phyloP scores from a whole-genome alignment of 441 rosid species.

The Isatis lusitanica region DNA sequence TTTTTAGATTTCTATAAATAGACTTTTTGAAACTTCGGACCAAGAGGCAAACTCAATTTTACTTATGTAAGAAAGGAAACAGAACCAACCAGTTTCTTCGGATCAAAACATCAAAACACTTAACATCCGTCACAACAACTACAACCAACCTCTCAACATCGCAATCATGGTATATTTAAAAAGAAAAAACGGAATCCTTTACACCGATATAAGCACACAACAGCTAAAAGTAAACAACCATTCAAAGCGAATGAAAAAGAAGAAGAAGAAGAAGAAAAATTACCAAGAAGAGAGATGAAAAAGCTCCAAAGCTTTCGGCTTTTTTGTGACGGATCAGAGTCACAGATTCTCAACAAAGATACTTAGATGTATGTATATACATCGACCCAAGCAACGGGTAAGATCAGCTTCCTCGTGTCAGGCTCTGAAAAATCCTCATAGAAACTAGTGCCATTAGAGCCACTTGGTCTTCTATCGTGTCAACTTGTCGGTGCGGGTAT shows the following conservation, averaged over 20 bases:
- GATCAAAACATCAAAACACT: constrained; percentile 11
- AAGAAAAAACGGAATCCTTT: no score
- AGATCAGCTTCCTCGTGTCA: constrained; percentile 25
- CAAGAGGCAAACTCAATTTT: no score
- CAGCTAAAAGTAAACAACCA: no score
- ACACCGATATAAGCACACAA: no score
- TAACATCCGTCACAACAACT: not conserved
- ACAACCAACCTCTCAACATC: not conserved
- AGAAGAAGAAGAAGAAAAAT: not conserved
- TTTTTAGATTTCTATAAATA: no score
- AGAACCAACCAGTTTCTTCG: not conserved
- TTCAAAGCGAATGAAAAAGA: not conserved
- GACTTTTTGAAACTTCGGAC: no score
- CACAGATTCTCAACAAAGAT: not conserved
- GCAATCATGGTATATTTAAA: not conserved
- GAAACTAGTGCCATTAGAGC: constrained; percentile 28
- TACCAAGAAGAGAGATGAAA: not conserved
- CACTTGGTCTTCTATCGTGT: constrained; percentile 27
- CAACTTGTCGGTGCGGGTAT: constrained; percentile 30
- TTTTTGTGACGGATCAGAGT: not conserved
- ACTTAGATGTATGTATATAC: constrained; percentile 1
- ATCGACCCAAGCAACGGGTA: not conserved
- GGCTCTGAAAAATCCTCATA: constrained; percentile 11
- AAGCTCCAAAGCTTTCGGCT: not conserved
- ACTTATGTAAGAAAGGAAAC: not conserved